Conservation (phyloP, 805 yeast genomes). For the Lachancea sp. region DNA sequence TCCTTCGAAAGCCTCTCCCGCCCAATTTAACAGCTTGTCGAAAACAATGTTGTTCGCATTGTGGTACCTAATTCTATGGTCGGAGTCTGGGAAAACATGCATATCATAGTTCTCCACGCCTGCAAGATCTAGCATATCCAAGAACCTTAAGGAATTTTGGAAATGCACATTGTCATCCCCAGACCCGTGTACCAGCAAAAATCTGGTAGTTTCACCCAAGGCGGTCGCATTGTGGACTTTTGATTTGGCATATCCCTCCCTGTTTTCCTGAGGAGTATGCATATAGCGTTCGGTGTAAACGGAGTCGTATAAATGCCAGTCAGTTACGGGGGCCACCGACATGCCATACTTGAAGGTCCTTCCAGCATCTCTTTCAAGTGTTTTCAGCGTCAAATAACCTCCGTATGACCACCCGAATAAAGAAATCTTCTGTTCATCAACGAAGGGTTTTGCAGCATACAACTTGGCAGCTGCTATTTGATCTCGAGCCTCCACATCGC, state of each 20-base stretch:
- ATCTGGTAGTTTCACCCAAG: conserved; percentile 55
- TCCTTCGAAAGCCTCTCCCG: conserved; percentile 52
- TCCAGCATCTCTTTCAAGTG: conserved; percentile 75
- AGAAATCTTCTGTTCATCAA: conserved; percentile 64
- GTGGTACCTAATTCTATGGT: conserved; percentile 66
- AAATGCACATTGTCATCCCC: conserved; percentile 97
- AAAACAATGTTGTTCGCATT: conserved; percentile 66
- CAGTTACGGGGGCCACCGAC: conserved; percentile 97
- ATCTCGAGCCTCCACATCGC: conserved; percentile 76
- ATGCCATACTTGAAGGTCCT: conserved; percentile 77
- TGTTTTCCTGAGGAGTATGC: conserved; percentile 71
- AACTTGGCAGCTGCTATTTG: conserved; percentile 78
- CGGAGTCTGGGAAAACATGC: conserved; percentile 76
- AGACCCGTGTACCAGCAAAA: conserved; percentile 89
- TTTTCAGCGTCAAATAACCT: conserved; percentile 86
- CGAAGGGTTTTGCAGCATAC: conserved; percentile 58
- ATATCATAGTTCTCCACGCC: conserved; percentile 78
- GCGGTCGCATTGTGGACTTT: conserved; percentile 51
- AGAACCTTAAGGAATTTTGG: conserved; percentile 73
- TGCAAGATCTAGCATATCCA: conserved; percentile 68
- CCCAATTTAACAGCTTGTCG: conserved; percentile 63
- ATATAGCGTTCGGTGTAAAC: conserved; percentile 92
- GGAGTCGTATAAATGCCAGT: conserved; percentile 88
- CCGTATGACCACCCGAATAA: conserved; percentile 99
- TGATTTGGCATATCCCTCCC: conserved; percentile 52